Conservation (phyloP, 2,329 filamentous ascomycete species). For the Cladorrhinum sp. region DNA sequence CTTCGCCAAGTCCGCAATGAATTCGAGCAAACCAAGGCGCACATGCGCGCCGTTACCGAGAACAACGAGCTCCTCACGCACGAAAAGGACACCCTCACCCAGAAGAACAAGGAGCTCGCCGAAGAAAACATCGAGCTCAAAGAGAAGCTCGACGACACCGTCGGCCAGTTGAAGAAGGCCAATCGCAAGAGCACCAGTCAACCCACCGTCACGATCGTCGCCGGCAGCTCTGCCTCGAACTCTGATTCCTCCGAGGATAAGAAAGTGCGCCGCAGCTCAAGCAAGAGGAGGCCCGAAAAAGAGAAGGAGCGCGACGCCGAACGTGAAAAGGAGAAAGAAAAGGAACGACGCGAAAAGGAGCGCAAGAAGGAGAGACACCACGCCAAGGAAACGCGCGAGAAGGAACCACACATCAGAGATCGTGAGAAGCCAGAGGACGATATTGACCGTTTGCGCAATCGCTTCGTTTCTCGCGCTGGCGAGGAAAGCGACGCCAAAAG, state of each 20-base stretch:
- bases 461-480: constrained; percentile 29
- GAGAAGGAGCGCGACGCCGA: constrained; percentile 26
- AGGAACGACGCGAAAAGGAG: constrained; percentile 19
- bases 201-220: constrained; percentile 20
- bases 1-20: constrained; percentile 26
- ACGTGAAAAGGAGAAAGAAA: constrained; percentile 17
- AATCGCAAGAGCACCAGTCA: constrained; percentile 26
- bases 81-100: constrained; percentile 26
- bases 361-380: constrained; percentile 19
- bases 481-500: constrained; percentile 31
- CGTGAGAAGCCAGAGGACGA: constrained; percentile 18
- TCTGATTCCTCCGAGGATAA: constrained; percentile 27
- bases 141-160: constrained; percentile 23
- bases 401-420: constrained; percentile 13
- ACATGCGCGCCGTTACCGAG: constrained; percentile 23
- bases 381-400: constrained; percentile 15
- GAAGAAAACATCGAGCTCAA: constrained; percentile 24
- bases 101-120: constrained; percentile 25
- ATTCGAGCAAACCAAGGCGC: constrained; percentile 24
- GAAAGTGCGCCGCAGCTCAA: constrained; percentile 29
- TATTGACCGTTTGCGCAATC: constrained; percentile 30
- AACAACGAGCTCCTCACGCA: constrained; percentile 30
- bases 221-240: constrained; percentile 20
- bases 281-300: constrained; percentile 29
- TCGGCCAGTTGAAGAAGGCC: constrained; percentile 28